Conservation (phyloP, 345 rosid species). For the Arabidopsis thaliana region TAIR10.1 NC_003074.8:323501-324000, state of each 20-base stretch:
- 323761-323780: background rate
- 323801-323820: background rate
- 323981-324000: background rate
- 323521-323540: too few relatives aligned
- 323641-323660: background rate
- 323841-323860: slow-evolving; percentile 17
- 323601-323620: too few relatives aligned
- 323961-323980: slow-evolving; percentile 9
- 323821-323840: slow-evolving; percentile 32
- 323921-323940: background rate
- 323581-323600: too few relatives aligned
- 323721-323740: slow-evolving; percentile 29
- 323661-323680: background rate
- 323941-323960: slow-evolving; percentile 7
- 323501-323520: too few relatives aligned
- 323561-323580: too few relatives aligned
- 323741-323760: slow-evolving; percentile 32
- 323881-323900: background rate
- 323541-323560: too few relatives aligned
- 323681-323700: slow-evolving; percentile 25
- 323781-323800: background rate
- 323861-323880: slow-evolving; percentile 23
- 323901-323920: background rate
- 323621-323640: too few relatives aligned
- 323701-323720: background rate